phyloP scores from a whole-genome alignment of 768 basidiomycete genomes.

The Amanita polypyramis region DNA sequence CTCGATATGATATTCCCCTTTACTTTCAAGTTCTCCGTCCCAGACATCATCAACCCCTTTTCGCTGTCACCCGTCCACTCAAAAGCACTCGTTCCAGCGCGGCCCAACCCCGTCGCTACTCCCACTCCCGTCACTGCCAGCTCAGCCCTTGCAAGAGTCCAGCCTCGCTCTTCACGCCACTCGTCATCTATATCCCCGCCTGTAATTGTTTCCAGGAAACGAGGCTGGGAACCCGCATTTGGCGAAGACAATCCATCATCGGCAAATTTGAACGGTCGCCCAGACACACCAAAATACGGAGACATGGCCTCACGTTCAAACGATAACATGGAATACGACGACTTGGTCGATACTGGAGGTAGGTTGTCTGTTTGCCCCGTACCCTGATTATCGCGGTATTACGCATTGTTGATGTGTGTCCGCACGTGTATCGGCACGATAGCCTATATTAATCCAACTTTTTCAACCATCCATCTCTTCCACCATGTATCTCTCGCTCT shows the following conservation, averaged over 20 bases:
- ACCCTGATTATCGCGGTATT: not conserved
- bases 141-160: constrained; percentile 9
- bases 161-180: constrained; percentile 19
- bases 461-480: constrained; percentile 8
- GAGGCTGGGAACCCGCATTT: constrained; percentile 64
- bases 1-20: constrained; percentile 41
- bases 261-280: constrained; percentile 48
- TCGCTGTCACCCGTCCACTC: not conserved
- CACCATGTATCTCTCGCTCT: constrained; percentile 10
- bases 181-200: constrained; percentile 27
- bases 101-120: not conserved
- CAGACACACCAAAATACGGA: constrained; percentile 24
- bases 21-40: constrained; percentile 57
- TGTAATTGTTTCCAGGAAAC: constrained; percentile 34
- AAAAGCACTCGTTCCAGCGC: not conserved
- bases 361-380: not conserved
- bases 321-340: not conserved
- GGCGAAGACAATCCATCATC: constrained; percentile 43
- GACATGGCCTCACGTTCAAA: too few species aligned
- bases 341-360: not conserved
- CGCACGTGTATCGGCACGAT: constrained; percentile 15
- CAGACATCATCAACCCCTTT: constrained; percentile 27
- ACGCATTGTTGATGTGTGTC: constrained; percentile 15
- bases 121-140: not conserved
- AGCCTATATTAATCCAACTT: not conserved